phyloP scores from a whole-genome alignment of 441 rosid genomes.

The Raphanus hybrid region DNA sequence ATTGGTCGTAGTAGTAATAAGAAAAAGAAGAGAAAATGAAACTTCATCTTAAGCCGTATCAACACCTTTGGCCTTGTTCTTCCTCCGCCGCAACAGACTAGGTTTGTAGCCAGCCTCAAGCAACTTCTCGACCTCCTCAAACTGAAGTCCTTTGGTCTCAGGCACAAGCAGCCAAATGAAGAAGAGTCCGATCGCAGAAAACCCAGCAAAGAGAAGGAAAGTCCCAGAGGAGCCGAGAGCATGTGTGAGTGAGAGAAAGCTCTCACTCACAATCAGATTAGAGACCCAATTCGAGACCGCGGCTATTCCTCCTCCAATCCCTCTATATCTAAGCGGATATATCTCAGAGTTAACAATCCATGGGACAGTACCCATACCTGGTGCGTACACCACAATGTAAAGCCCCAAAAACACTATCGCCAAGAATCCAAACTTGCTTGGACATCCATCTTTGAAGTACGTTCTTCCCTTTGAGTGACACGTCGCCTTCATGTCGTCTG shows the following conservation, averaged over 20 bases:
- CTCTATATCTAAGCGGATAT: conserved; percentile 84
- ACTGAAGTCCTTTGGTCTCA: conserved; percentile 85
- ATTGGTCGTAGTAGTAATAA: neutral
- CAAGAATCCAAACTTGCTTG: conserved; percentile 72
- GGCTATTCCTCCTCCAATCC: conserved; percentile 84
- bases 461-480: conserved; percentile 50
- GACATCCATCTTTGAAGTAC: conserved; percentile 73
- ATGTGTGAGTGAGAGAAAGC: conserved; percentile 64
- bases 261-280: conserved; percentile 70
- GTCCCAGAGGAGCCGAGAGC: conserved; percentile 74
- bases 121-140: conserved; percentile 80
- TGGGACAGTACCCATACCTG: conserved; percentile 92
- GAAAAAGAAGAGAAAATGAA: neutral
- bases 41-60: conserved; percentile 30
- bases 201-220: conserved; percentile 70
- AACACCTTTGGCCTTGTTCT: conserved; percentile 25
- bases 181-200: conserved; percentile 55
- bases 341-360: conserved; percentile 96
- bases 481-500: conserved; percentile 40
- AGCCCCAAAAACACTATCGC: conserved; percentile 66
- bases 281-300: conserved; percentile 81
- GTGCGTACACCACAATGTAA: conserved; percentile 74
- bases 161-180: conserved; percentile 74
- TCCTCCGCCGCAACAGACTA: conserved; percentile 34
- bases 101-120: conserved; percentile 68